Evolutionary conservation across 2,329 filamentous ascomycete species (phyloP).

Genomic region (Trichoderma sp.): DNA sequence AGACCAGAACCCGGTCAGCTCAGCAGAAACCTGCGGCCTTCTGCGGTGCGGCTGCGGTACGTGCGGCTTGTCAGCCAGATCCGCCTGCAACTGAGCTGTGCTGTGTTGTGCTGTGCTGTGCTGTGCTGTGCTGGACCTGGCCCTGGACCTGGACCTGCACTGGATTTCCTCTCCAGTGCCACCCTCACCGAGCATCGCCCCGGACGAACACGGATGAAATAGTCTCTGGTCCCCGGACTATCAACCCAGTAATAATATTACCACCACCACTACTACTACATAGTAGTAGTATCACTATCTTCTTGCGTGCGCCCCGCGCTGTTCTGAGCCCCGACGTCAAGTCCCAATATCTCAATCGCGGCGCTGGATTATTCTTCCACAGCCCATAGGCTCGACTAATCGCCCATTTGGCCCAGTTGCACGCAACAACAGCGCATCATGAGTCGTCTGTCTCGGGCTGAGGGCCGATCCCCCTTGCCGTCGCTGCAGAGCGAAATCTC

Average conservation of each 20-base stretch:
- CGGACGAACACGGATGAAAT: slow-evolving; percentile 15
- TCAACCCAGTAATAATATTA: neutral
- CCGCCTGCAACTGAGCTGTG: neutral
- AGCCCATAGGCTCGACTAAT: neutral
- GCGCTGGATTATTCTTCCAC: neutral
- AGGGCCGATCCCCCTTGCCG: slow-evolving; percentile 8
- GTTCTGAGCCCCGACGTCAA: slow-evolving; percentile 1
- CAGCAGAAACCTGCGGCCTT: neutral
- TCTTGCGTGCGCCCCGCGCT: neutral
- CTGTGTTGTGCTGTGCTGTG: neutral
- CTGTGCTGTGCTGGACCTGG: no score
- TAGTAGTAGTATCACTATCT: slow-evolving; percentile 1
- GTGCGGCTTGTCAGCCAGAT: slow-evolving; percentile 4
- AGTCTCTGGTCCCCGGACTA: neutral
- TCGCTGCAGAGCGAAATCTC: slow-evolving; percentile 15
- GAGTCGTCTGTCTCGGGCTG: slow-evolving; percentile 9
- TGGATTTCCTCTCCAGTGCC: neutral
- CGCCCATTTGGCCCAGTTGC: neutral
- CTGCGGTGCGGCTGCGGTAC: neutral
- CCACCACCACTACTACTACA: neutral
- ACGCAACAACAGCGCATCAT: neutral
- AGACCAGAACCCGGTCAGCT: neutral
- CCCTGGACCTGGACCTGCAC: no score
- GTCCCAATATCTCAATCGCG: neutral
- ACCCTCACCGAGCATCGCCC: neutral